phyloP scores from a whole-genome alignment of 2,329 filamentous ascomycete species.

The Colletotrichum sp. region DNA sequence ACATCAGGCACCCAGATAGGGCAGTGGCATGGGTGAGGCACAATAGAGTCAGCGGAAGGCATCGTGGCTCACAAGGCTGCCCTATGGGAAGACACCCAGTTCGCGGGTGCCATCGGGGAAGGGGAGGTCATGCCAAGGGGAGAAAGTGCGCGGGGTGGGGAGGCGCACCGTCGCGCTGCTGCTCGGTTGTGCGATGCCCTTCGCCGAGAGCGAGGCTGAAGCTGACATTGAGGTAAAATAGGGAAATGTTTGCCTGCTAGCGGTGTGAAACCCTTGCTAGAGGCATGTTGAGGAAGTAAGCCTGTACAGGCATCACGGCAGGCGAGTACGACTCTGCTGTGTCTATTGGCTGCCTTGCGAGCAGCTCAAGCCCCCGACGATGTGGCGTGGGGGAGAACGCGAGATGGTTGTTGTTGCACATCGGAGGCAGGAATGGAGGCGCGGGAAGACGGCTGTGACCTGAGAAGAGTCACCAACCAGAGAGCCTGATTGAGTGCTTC shows the following conservation, averaged over 20 bases:
- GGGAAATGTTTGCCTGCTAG: not conserved
- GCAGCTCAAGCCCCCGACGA: not conserved
- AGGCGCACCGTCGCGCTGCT: not conserved
- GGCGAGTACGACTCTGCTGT: not conserved
- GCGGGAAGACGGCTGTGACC: not conserved
- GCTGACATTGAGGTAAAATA: not conserved
- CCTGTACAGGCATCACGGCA: not conserved
- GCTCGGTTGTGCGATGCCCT: not conserved
- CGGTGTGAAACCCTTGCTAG: not conserved
- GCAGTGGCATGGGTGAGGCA: not conserved
- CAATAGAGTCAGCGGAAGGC: not conserved
- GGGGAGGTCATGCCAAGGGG: not conserved
- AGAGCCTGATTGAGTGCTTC: not conserved
- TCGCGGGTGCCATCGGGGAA: not conserved
- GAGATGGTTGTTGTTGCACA: not conserved
- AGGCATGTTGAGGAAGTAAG: not conserved
- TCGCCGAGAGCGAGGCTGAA: slow-evolving; percentile 5
- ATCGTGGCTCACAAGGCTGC: slow-evolving; percentile 3
- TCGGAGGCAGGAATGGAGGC: not conserved
- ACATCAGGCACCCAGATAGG: not conserved
- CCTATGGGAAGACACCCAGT: not conserved
- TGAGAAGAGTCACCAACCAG: not conserved
- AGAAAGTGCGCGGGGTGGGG: not conserved
- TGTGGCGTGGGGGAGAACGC: not conserved
- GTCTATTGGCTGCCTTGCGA: not conserved